Evolutionary conservation across 2,329 filamentous ascomycete species (phyloP).

Genomic region (Colletotrichum limetticola): DNA sequence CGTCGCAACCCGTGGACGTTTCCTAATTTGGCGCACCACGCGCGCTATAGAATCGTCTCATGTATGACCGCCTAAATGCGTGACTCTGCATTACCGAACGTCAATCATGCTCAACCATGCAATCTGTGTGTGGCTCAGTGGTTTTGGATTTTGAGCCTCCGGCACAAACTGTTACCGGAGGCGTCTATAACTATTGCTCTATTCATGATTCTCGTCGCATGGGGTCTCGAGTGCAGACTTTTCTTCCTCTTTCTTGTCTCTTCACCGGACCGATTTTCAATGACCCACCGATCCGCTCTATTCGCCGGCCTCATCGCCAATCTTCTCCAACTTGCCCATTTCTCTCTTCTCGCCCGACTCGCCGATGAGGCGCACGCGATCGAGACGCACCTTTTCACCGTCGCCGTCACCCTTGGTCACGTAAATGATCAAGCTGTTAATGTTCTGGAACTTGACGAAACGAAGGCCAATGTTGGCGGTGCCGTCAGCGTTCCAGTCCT

Average conservation of each 20-base stretch:
- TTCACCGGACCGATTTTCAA: background rate
- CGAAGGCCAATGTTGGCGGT: slow-evolving; percentile 80
- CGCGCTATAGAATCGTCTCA: background rate
- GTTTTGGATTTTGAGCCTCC: slow-evolving; percentile 6
- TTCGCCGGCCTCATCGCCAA: slow-evolving; percentile 79
- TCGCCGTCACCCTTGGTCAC: slow-evolving; percentile 87
- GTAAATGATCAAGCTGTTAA: slow-evolving; percentile 87
- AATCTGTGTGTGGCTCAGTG: background rate
- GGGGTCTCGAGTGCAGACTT: slow-evolving; percentile 6
- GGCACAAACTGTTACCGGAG: background rate
- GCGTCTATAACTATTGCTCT: slow-evolving; percentile 30
- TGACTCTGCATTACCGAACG: background rate
- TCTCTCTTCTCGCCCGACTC: slow-evolving; percentile 92
- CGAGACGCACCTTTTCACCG: slow-evolving; percentile 85
- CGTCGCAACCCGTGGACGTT: background rate
- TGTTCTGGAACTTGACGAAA: slow-evolving; percentile 98
- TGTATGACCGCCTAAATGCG: background rate
- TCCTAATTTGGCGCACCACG: background rate
- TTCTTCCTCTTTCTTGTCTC: slow-evolving; percentile 3
- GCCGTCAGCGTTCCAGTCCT: slow-evolving; percentile 85
- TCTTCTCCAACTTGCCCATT: slow-evolving; percentile 95
- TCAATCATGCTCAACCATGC: too few species aligned
- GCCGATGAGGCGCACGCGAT: slow-evolving; percentile 83
- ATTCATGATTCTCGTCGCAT: slow-evolving; percentile 32
- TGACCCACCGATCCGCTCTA: slow-evolving; percentile 44